Percentiles rank a stretch among this genome's conserved stretches.
Conservation (phyloP, 2,329 filamentous ascomycete genomes). For the Harringtonia aguacate region DNA sequence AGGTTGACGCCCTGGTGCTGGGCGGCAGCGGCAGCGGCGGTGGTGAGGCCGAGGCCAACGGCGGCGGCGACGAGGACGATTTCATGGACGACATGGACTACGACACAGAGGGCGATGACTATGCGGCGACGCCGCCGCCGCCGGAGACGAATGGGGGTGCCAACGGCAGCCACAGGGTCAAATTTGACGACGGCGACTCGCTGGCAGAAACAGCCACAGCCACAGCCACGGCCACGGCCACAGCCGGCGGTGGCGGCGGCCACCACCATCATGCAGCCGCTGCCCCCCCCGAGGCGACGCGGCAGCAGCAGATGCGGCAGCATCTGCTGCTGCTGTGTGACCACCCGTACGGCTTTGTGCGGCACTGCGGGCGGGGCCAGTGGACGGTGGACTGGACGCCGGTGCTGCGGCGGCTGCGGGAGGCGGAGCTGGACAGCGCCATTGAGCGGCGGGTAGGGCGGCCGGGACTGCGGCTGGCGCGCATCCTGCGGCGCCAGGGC, state of each 20-base stretch:
- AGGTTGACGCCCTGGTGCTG: slow-evolving; percentile 14
- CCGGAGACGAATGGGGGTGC: slow-evolving; percentile 12
- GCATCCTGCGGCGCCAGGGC: slow-evolving; percentile 75
- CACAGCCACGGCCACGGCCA: too few relatives aligned
- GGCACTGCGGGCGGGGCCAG: slow-evolving; percentile 57
- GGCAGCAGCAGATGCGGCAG: slow-evolving; percentile 52
- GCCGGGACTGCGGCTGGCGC: slow-evolving; percentile 69
- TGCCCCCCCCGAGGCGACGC: slow-evolving; percentile 24
- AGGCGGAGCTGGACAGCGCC: slow-evolving; percentile 70
- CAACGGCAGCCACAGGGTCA: slow-evolving; percentile 26
- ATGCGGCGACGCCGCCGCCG: neutral
- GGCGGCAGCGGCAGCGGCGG: slow-evolving; percentile 21
- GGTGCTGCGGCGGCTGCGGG: slow-evolving; percentile 59
- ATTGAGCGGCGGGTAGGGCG: slow-evolving; percentile 69
- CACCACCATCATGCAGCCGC: neutral
- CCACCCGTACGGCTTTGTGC: slow-evolving; percentile 57
- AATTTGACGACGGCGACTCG: slow-evolving; percentile 34
- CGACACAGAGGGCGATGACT: slow-evolving; percentile 17
- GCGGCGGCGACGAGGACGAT: slow-evolving; percentile 21
- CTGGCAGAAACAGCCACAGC: too few relatives aligned
- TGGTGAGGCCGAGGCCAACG: slow-evolving; percentile 25
- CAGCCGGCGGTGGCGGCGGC: neutral
- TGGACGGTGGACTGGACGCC: slow-evolving; percentile 80
- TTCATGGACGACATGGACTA: slow-evolving; percentile 13
- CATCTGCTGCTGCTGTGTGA: slow-evolving; percentile 65